Evolutionary conservation across 2,329 filamentous ascomycete genomes (phyloP), one percentile per base, ranked within the genome.

Genomic region (Ophiostoma populinum): DNA sequence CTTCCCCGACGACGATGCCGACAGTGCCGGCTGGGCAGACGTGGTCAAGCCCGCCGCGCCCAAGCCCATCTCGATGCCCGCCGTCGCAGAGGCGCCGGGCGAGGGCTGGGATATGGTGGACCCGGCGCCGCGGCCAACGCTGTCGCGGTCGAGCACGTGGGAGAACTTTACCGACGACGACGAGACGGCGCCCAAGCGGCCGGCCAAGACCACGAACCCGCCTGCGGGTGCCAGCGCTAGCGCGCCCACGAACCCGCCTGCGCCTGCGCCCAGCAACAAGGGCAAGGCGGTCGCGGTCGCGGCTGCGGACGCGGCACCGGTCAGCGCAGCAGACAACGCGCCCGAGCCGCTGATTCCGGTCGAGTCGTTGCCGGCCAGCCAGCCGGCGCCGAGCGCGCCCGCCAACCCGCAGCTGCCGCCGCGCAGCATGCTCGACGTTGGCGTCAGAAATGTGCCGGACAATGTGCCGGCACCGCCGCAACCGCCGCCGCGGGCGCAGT

Each of bases 101-200:
- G 46, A 67, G 6, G 64, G 62, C 25, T 70, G 65, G 65, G 67
- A 62, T 36, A 39, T 69, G 36, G 59, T 68, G 32, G 65, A 68
- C 25, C 61, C 59, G 16, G 26, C 33, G 16, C 46, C 55, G 2
- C 43, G 35, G 2, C 49, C 51, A 1, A 49, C 43, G 18, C 45
- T 56, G 9, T 55, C 55, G 7, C 51, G 50, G 29, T 52, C 51
- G 37, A 55, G 51, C 37, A 52, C 53, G 1, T 57, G 56, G 54
- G 55, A 59, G 31, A 52, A 57, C 31, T 53, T 56, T 17, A 49
- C 48, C 5, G 50, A 52, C n/a, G 48, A 48, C 13, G 41, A 42
- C 2, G 39, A 28, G n/a, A n/a, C n/a, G n/a, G n/a, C n/a, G n/a
- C n/a, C n/a, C n/a, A n/a, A n/a, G n/a, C n/a, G n/a, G n/a, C n/a